These are phyloP conservation scores for Salix suchowensis DNA, from an alignment of 345 rosid species.

Conservation along the genomic window DNA sequence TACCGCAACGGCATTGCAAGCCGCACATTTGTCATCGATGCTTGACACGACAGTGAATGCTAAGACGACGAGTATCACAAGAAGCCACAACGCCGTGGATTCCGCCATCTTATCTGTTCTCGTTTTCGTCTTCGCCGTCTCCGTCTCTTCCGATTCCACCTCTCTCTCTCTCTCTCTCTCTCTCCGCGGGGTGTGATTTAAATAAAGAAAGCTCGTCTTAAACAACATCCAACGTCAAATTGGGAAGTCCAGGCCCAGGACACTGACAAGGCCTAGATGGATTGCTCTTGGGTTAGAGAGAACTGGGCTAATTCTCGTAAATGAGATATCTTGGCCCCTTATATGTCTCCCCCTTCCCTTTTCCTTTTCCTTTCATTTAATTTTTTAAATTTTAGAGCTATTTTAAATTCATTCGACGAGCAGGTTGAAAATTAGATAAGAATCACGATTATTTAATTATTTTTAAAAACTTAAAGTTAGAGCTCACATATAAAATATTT, in stretches of 20 bases:
- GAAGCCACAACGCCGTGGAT: slow-evolving; percentile 20
- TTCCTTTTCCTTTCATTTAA: too few relatives aligned
- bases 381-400: too few relatives aligned
- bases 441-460: too few relatives aligned
- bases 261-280: background rate
- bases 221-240: background rate
- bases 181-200: background rate
- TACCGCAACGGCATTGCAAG: slow-evolving; percentile 92
- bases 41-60: slow-evolving; percentile 13
- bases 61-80: slow-evolving; percentile 29
- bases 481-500: too few relatives aligned
- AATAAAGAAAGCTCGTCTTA: background rate
- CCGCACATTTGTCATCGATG: slow-evolving; percentile 75
- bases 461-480: too few relatives aligned
- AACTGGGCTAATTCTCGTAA: too few relatives aligned
- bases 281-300: too few relatives aligned
- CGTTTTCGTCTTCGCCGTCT: background rate
- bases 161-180: background rate
- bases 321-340: background rate
- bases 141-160: background rate
- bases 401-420: too few relatives aligned
- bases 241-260: background rate
- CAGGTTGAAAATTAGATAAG: too few relatives aligned
- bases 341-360: background rate
- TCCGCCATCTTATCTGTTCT: slow-evolving; percentile 17